Evolutionary conservation across 371 early-diverging fungal species (phyloP), one percentile per base, ranked within the genome.

Genomic region (Entomophthora muscae): DNA sequence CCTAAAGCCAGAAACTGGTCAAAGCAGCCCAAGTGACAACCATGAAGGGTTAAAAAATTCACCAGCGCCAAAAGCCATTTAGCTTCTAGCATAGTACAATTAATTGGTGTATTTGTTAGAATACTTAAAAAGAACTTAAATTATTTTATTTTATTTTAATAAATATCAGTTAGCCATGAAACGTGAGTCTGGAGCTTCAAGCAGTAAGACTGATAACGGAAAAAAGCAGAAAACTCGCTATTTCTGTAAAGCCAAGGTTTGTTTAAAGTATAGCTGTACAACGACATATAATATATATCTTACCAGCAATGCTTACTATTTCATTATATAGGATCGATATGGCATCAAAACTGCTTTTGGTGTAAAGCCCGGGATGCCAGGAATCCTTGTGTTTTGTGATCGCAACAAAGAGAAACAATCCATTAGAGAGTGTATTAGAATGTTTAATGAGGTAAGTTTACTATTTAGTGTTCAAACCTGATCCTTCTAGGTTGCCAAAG

Each of bases 381-480:
- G 61, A 22, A 22, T 61, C 24, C 21, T 61, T 10, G n/a, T 61
- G 22, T 32, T 61, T 22, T 42, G 51, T 33, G 61, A 51, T 61
- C 31, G 61, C n/a, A 51, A 61, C 24, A 13, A 28, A 42, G 61
- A 61, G 26, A 32, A 17, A 17, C 31, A 42, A n/a, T 30, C 24
- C 27, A 33, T 42, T 13, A 2, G 23, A 61, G 61, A 61, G 42
- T 31, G 33, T 26, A 32, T 13, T 13, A 22, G 12, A 2, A 13
- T 61, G 21, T 61, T 61, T 32, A 42, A 42, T 33, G 33, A 21
- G 33, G 61, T 61, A 61, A n/a, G 31, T 22, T n/a, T 22, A 22
- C 21, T 13, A 42, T 24, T 32, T 23, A 61, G 12, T 17, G 22
- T 54, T 17, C 27, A 2, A 57, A 17, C 13, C 30, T 24, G 17